phyloP scores from a whole-genome alignment of 108 stramenopile species.

The Cylindrotheca closterium region DNA sequence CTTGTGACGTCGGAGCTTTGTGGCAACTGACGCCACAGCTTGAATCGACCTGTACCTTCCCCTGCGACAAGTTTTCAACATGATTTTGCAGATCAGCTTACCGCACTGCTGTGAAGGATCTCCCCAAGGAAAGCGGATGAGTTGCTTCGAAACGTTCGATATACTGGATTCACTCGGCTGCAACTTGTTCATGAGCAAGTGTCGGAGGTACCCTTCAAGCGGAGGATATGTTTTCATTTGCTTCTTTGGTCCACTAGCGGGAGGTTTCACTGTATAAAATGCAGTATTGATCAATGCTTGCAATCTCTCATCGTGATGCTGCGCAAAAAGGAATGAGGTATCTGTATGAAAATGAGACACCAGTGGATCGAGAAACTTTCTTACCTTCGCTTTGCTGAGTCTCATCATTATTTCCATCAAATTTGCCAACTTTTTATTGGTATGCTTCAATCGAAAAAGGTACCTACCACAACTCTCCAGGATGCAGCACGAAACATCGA shows the following conservation, averaged over 20 bases:
- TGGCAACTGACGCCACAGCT: constrained; percentile 77
- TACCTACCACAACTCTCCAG: constrained; percentile 93
- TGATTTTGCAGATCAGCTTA: constrained; percentile 64
- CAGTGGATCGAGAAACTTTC: neutral
- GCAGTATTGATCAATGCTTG: constrained; percentile 83
- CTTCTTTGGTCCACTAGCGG: constrained; percentile 50
- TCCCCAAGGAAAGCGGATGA: constrained; percentile 89
- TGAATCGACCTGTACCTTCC: constrained; percentile 81
- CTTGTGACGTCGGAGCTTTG: constrained; percentile 73
- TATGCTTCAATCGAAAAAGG: constrained; percentile 73
- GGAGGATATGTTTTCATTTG: constrained; percentile 70
- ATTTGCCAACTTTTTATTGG: constrained; percentile 57
- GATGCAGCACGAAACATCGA: constrained; percentile 86
- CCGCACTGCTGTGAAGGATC: constrained; percentile 77
- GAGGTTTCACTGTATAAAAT: constrained; percentile 82
- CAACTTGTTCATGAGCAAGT: constrained; percentile 71
- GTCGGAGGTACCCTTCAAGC: constrained; percentile 81
- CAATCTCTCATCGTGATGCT: constrained; percentile 73
- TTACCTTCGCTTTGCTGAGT: constrained; percentile 81
- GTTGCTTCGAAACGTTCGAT: constrained; percentile 80
- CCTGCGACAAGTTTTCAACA: constrained; percentile 87
- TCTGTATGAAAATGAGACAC: neutral
- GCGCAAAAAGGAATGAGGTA: constrained; percentile 1
- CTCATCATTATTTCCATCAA: constrained; percentile 88
- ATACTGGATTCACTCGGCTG: constrained; percentile 57